Evolutionary conservation across 805 yeast species (phyloP), one percentile per base, ranked within the genome.

Genomic region (Debaryomyces maramus): DNA sequence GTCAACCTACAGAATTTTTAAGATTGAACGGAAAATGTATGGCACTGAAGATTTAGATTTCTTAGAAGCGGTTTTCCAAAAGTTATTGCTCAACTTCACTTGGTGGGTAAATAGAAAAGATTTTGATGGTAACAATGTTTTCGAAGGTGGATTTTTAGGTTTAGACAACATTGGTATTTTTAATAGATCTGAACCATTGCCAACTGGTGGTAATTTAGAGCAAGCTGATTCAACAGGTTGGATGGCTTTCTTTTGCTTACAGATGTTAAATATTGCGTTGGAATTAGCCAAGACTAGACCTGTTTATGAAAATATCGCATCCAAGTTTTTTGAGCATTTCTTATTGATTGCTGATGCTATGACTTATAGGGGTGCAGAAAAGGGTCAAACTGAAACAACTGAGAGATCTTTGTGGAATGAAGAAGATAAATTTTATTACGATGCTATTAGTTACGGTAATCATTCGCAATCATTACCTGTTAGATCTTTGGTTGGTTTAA

Each of bases 81-180:
- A 89, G 60, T 75, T 89, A 55, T 67, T 90, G 61, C 70, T 89
- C 44, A 89, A 89, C 63, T 89, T 89, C 64, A 88, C 97, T 16
- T 89, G 97, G 97, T 89, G 97, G 97, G 96, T 90, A 43, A 89
- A 90, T 64, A 74, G 95, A 55, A 89, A 89, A 58, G 97, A 89
- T 64, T 62, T 74, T 3, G 84, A 81, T 46, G 97, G 97, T 47
- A 84, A 85, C 55, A 89, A 89, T 52, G 85, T 90, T 18, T 89
- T 90, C 58, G 95, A 87, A 65, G 97, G 97, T 46, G 97, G 97
- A 0, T 89, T 89, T 63, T 72, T 89, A 43, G 97, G 97, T 6
- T 71, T 89, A 43, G 97, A 89, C 66, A 89, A 89, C 63, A 89
- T 89, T 63, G 96, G 97, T 50, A 75, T 89, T 45, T 89, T 89